Conservation (phyloP, 768 basidiomycete species). For the Nidularia pulvinata region DNA sequence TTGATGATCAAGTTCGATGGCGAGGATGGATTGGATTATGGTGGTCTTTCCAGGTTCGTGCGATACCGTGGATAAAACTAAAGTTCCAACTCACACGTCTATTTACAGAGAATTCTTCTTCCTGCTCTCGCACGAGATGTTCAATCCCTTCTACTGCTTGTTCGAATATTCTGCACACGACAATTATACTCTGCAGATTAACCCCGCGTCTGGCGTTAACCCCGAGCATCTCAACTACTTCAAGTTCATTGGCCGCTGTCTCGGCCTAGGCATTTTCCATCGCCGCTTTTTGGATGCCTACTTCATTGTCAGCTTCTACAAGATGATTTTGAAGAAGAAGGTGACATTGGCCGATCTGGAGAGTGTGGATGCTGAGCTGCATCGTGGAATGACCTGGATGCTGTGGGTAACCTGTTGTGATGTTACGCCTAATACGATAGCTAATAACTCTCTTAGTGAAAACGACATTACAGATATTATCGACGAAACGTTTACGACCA, state of each 20-base stretch:
- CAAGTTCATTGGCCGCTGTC: constrained; percentile 97
- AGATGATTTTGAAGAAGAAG: constrained; percentile 99
- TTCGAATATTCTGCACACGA: constrained; percentile 99
- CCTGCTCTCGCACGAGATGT: constrained; percentile 99
- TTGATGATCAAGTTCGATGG: constrained; percentile 99
- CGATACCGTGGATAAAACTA: background rate
- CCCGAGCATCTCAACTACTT: constrained; percentile 99
- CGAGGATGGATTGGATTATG: constrained; percentile 98
- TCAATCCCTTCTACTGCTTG: constrained; percentile 99
- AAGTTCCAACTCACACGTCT: background rate
- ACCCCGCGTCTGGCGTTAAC: constrained; percentile 97
- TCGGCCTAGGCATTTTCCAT: constrained; percentile 98
- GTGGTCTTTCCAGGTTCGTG: constrained; percentile 96
- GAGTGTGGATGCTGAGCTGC: constrained; percentile 94
- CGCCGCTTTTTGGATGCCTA: constrained; percentile 98
- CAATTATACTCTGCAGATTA: constrained; percentile 99
- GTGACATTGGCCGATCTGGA: constrained; percentile 93
- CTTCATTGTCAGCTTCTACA: constrained; percentile 99
- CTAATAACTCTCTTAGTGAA: constrained; percentile 53
- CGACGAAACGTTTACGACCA: constrained; percentile 96
- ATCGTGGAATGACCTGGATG: constrained; percentile 98
- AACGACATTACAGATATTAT: constrained; percentile 99
- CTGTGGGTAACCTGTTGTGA: constrained; percentile 75
- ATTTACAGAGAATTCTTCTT: constrained; percentile 95
- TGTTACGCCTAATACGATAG: too few relatives aligned